Base-by-base conservation (phyloP, 1,139 yeast genomes). In the Dujonia santamariae region DNA sequence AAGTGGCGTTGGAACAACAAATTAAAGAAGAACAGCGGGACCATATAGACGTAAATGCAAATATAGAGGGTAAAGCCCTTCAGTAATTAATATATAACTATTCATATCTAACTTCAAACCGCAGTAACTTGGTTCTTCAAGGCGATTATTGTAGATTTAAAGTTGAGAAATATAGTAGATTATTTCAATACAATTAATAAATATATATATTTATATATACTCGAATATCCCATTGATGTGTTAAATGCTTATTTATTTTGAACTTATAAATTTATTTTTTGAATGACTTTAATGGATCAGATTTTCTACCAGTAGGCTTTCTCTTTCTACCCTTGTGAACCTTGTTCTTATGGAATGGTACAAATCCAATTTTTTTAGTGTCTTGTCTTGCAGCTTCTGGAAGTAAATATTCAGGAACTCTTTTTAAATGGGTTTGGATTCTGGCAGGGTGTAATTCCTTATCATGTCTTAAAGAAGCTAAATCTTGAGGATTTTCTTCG, bases 401-500 rank as follows among this genome's bases (percentile, higher is more conserved):
- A 45, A 90, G 65, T 47, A 92, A 70, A 54, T 92, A 92, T 33
- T 86, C 90, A 0, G 99, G 99, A 25, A 94, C 90, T 52, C 95
- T 77, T 58, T 87, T 90, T 61, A 92, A 69, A 53, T 94, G 96
- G 14, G 79, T 63, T 59, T 90, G 97, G 7, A 82, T 77, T 56
- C 95, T 75, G 2, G 92, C 69, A 8, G 95, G 82, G 52, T 90
- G 95, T 39, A 86, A 58, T 47, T 85, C 96, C 50, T 81, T 85
- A 56, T 92, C 98, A 54, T 92, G 98, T 56, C 97, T 82, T 56
- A 92, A 75, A 35, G 84, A 79, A 11, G 80, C 80, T 51, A 92
- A 72, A 60, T 94, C 98, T 52, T 87, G 95, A n/a, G 98, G 98
- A 56, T 92, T 92, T 54, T 92, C 98, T 60, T 92, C 97, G 53